phyloP scores from a whole-genome alignment of 106 monocot genomes.

The Alisma plantagoaquatica region DNA sequence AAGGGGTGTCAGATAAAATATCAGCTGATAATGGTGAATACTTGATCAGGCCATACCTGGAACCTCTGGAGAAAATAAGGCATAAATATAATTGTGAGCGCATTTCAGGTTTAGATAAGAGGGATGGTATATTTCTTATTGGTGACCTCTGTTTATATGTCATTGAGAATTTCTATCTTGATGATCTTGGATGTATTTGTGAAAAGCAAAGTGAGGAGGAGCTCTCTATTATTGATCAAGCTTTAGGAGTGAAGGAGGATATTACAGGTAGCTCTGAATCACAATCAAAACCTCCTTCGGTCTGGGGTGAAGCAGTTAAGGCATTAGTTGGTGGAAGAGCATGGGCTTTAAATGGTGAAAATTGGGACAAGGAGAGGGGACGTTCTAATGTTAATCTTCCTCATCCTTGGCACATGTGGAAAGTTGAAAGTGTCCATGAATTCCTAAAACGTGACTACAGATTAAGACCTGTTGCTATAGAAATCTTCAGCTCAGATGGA shows the following conservation, averaged over 20 bases:
- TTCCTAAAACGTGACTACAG: conserved; percentile 97
- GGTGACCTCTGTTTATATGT: conserved; percentile 78
- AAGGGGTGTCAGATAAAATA: conserved; percentile 68
- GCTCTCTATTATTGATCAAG: conserved; percentile 92
- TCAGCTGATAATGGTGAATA: conserved; percentile 94
- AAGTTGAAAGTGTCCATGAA: conserved; percentile 94
- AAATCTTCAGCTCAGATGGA: conserved; percentile 99
- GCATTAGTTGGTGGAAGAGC: conserved; percentile 78
- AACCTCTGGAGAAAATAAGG: conserved; percentile 82
- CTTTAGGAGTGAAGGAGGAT: conserved; percentile 93
- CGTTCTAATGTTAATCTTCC: conserved; percentile 70
- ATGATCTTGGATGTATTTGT: conserved; percentile 89
- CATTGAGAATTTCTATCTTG: conserved; percentile 88
- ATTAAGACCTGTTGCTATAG: conserved; percentile 92
- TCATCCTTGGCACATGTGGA: conserved; percentile 99
- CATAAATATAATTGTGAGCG: conserved; percentile 96
- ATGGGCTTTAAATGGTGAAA: conserved; percentile 99
- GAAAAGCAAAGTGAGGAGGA: conserved; percentile 87
- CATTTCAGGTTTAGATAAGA: conserved; percentile 83
- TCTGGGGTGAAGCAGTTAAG: conserved; percentile 41
- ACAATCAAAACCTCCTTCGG: conserved; percentile 59
- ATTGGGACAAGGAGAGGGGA: conserved; percentile 94
- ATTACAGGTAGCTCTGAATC: conserved; percentile 51
- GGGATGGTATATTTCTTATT: conserved; percentile 87
- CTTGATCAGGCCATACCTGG: conserved; percentile 89